phyloP scores from a whole-genome alignment of 1,284 basidiomycete species.

The Malassezia restricta region DNA sequence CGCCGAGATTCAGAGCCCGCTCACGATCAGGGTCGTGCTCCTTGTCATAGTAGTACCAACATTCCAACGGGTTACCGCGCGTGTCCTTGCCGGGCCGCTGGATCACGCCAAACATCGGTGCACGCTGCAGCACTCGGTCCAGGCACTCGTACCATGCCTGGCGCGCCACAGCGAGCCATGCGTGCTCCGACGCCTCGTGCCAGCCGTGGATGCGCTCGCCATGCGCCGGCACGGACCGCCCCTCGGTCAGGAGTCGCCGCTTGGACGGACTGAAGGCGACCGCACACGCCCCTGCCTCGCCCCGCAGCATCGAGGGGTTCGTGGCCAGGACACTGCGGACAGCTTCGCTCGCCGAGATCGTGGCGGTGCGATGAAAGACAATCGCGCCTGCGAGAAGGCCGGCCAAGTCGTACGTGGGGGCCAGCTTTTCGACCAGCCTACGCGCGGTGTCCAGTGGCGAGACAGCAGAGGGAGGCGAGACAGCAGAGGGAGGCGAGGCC shows the following conservation, averaged over 20 bases:
- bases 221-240: conserved; percentile 14
- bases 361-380: conserved; percentile 45
- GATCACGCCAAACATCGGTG: conserved; percentile 41
- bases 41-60: conserved; percentile 44
- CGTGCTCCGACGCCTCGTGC: conserved; percentile 12
- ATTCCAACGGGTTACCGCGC: conserved; percentile 39
- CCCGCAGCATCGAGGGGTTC: conserved; percentile 37
- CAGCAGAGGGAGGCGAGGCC: neutral
- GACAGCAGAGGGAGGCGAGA: neutral
- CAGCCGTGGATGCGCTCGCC: conserved; percentile 26
- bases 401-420: conserved; percentile 39
- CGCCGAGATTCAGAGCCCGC: conserved; percentile 36
- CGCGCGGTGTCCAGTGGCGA: neutral
- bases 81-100: conserved; percentile 41
- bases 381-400: conserved; percentile 41
- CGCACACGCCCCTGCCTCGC: conserved; percentile 30
- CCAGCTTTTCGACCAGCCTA: conserved; percentile 23
- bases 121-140: conserved; percentile 28
- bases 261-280: conserved; percentile 25
- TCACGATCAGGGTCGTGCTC: conserved; percentile 38
- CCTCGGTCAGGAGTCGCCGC: conserved; percentile 13
- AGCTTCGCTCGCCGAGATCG: conserved; percentile 38
- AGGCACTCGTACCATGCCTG: conserved; percentile 42
- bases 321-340: conserved; percentile 33
- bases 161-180: conserved; percentile 24